phyloP scores from a whole-genome alignment of 495 filamentous ascomycete genomes.

The Aspergillus carlsbadensis region DNA sequence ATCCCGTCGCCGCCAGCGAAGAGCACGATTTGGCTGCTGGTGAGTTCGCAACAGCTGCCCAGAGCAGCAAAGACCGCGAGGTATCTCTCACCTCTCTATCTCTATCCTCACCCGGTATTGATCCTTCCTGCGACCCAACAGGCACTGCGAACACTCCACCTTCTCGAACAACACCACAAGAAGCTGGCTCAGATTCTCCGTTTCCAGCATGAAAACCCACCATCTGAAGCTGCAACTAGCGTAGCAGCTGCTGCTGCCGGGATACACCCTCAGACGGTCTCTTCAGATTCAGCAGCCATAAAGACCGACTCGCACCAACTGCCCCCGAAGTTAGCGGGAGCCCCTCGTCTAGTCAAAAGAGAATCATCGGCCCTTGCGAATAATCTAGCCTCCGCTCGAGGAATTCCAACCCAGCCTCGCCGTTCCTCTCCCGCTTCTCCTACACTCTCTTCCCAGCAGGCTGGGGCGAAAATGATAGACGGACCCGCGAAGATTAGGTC shows the following conservation, averaged over 20 bases:
- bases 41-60: constrained; percentile 81
- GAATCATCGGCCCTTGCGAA: constrained; percentile 87
- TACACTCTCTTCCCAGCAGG: constrained; percentile 72
- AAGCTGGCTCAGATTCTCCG: constrained; percentile 76
- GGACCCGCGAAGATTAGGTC: constrained; percentile 48
- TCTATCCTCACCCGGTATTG: not conserved
- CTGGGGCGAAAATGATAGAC: constrained; percentile 67
- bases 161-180: constrained; percentile 85
- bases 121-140: constrained; percentile 18
- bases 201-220: constrained; percentile 61
- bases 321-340: constrained; percentile 36
- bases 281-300: constrained; percentile 21
- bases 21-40: constrained; percentile 88
- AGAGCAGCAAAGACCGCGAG: constrained; percentile 72
- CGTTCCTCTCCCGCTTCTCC: constrained; percentile 60
- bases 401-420: constrained; percentile 72
- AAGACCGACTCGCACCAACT: constrained; percentile 37
- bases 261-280: constrained; percentile 15
- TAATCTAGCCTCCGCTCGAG: constrained; percentile 84
- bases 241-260: constrained; percentile 1
- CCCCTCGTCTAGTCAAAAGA: constrained; percentile 53
- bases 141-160: constrained; percentile 76
- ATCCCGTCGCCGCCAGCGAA: constrained; percentile 75
- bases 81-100: constrained; percentile 31
- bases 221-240: constrained; percentile 18